Evolutionary conservation across 2,329 filamentous ascomycete species (phyloP).

Genomic region (Aureobasidium sp.): DNA sequence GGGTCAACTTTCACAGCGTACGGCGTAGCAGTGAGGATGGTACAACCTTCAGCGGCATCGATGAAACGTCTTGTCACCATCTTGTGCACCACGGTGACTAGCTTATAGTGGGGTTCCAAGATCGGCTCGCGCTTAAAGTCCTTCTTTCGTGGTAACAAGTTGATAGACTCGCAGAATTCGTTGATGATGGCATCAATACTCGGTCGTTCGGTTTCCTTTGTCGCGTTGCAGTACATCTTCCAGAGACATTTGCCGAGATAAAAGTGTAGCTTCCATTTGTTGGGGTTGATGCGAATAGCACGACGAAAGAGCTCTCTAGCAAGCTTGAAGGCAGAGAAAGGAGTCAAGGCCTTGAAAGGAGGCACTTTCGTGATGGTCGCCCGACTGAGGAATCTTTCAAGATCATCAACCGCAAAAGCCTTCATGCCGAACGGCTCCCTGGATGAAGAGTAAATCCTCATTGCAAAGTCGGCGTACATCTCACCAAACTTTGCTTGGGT

Average conservation of each 20-base stretch:
- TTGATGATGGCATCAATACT: constrained; percentile 17
- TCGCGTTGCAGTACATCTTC: constrained; percentile 50
- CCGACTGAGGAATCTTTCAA: constrained; percentile 52
- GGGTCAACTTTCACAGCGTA: constrained; percentile 47
- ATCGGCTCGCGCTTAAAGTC: constrained; percentile 65
- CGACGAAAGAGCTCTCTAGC: constrained; percentile 53
- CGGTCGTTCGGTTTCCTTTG: background rate
- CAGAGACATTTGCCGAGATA: constrained; percentile 64
- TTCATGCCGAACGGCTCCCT: constrained; percentile 61
- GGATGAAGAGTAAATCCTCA: constrained; percentile 59
- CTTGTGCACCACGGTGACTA: constrained; percentile 74
- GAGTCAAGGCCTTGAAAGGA: constrained; percentile 50
- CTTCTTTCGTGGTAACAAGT: constrained; percentile 43
- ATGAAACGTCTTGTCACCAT: constrained; percentile 52
- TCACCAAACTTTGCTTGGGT: constrained; percentile 52
- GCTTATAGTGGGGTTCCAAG: constrained; percentile 87
- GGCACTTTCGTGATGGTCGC: constrained; percentile 49
- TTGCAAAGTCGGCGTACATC: constrained; percentile 60
- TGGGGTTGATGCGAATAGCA: constrained; percentile 50
- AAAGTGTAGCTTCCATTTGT: constrained; percentile 58
- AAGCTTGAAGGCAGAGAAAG: constrained; percentile 57
- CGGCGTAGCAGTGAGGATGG: constrained; percentile 40
- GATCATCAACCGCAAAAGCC: constrained; percentile 55
- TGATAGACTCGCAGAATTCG: constrained; percentile 42
- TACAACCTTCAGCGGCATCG: constrained; percentile 34